These are phyloP conservation scores for Talaromyces pinophilus DNA, from an alignment of 2,329 filamentous ascomycete species.

Conservation along the genomic window DNA sequence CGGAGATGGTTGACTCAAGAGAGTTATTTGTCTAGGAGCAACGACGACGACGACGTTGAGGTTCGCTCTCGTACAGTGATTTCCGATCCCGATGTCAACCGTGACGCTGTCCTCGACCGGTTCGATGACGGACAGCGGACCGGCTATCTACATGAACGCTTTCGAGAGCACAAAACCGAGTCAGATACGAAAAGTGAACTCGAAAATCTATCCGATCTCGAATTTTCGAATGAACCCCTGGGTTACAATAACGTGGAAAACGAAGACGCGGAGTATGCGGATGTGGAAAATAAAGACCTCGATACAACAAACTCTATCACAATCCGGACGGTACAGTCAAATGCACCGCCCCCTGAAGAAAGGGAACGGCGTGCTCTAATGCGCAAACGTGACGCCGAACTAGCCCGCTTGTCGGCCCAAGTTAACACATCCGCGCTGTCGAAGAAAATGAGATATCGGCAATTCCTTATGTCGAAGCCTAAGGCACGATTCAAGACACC, in stretches of 20 bases:
- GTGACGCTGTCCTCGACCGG: background rate
- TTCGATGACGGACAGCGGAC: background rate
- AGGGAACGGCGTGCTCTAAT: constrained; percentile 1
- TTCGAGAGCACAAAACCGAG: background rate
- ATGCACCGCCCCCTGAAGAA: background rate
- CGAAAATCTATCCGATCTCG: background rate
- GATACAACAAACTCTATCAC: background rate
- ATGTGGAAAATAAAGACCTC: background rate
- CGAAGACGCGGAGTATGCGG: background rate
- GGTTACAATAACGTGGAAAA: too few species aligned
- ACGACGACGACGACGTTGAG: background rate
- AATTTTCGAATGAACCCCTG: background rate
- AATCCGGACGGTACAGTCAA: background rate
- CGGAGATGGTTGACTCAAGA: constrained; percentile 14
- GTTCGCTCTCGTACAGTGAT: background rate
- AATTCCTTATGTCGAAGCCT: constrained; percentile 21
- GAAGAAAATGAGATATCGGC: constrained; percentile 32
- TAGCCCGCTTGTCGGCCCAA: background rate
- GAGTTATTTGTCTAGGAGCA: background rate
- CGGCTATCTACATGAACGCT: too few species aligned
- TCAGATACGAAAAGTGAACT: background rate
- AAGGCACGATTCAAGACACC: constrained; percentile 5
- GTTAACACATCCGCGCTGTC: constrained; percentile 9
- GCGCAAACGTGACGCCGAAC: constrained; percentile 11
- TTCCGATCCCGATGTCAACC: background rate